These are phyloP conservation scores for Paraleonurus japonicus DNA, from an alignment of 257 asterid species.

Conservation along the genomic window DNA sequence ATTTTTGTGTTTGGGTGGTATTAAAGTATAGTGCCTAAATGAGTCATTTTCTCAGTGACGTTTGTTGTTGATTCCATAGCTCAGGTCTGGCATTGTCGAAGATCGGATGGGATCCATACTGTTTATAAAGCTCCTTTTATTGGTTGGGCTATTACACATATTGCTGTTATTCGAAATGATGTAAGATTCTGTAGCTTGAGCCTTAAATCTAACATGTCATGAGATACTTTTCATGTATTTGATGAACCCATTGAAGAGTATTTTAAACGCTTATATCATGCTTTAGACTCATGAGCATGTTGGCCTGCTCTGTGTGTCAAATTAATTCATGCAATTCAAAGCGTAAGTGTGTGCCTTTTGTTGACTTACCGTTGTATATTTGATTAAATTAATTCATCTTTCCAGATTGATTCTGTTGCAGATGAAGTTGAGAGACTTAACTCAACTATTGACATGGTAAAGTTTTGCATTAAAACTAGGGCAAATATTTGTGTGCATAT, in stretches of 20 bases:
- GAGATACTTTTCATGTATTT: too few relatives aligned
- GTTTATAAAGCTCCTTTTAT: too few relatives aligned
- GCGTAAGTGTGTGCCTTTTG: not conserved
- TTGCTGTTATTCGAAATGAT: too few relatives aligned
- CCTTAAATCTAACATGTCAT: too few relatives aligned
- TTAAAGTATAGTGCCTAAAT: not conserved
- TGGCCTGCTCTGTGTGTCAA: too few relatives aligned
- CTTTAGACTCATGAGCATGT: not conserved
- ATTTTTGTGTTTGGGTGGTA: too few relatives aligned
- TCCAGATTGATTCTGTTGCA: too few relatives aligned
- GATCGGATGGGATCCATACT: constrained; percentile 63
- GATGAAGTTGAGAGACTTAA: too few relatives aligned
- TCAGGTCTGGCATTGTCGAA: constrained; percentile 93
- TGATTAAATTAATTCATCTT: constrained; percentile 4
- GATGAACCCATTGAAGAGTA: too few relatives aligned
- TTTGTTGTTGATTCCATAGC: constrained; percentile 69
- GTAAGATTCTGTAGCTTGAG: too few relatives aligned
- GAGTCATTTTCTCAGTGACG: constrained; percentile 34
- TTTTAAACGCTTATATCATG: not conserved
- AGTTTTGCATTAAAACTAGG: constrained; percentile 24
- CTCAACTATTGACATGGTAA: constrained; percentile 75
- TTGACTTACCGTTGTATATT: not conserved
- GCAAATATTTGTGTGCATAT: too few relatives aligned
- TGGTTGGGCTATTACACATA: too few relatives aligned
- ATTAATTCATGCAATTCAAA: not conserved